phyloP scores from a whole-genome alignment of 2,329 filamentous ascomycete species.

The Phaeoacremonium minimum region DNA sequence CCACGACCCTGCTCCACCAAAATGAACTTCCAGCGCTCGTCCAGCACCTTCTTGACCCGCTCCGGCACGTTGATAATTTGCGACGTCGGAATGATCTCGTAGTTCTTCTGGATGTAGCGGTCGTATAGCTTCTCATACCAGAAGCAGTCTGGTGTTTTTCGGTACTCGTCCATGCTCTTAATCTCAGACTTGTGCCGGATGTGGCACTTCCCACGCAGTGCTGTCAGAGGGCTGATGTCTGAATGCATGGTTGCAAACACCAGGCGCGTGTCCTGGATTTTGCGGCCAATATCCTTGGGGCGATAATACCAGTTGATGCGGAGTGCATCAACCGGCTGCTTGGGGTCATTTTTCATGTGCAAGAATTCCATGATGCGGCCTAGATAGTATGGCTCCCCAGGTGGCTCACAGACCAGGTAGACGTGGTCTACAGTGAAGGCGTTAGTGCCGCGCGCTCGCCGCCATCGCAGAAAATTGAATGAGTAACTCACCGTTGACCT shows the following conservation, averaged over 20 bases:
- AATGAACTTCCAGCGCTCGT: slow-evolving; percentile 95
- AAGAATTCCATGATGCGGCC: slow-evolving; percentile 98
- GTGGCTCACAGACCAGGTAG: slow-evolving; percentile 95
- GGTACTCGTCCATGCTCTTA: slow-evolving; percentile 74
- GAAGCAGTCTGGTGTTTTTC: slow-evolving; percentile 81
- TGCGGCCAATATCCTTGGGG: slow-evolving; percentile 90
- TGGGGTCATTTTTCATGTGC: slow-evolving; percentile 70
- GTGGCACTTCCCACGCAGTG: slow-evolving; percentile 87
- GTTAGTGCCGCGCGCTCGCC: neutral
- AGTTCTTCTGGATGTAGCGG: slow-evolving; percentile 95
- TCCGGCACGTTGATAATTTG: slow-evolving; percentile 95
- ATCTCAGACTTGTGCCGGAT: slow-evolving; percentile 89
- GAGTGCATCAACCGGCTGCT: slow-evolving; percentile 75
- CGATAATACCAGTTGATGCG: slow-evolving; percentile 99
- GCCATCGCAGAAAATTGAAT: slow-evolving; percentile 9
- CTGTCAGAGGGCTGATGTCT: slow-evolving; percentile 87
- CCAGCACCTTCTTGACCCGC: slow-evolving; percentile 90
- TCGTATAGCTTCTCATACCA: slow-evolving; percentile 98
- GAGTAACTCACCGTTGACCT: slow-evolving; percentile 71
- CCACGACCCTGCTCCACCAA: slow-evolving; percentile 89
- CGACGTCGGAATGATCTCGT: slow-evolving; percentile 89
- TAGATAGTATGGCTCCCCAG: slow-evolving; percentile 95
- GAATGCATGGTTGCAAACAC: slow-evolving; percentile 99
- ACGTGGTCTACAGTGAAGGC: slow-evolving; percentile 65
- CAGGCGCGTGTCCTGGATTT: slow-evolving; percentile 83